Base-by-base conservation (phyloP, 2,329 filamentous ascomycete genomes). In the Microdochium paspali region DNA sequence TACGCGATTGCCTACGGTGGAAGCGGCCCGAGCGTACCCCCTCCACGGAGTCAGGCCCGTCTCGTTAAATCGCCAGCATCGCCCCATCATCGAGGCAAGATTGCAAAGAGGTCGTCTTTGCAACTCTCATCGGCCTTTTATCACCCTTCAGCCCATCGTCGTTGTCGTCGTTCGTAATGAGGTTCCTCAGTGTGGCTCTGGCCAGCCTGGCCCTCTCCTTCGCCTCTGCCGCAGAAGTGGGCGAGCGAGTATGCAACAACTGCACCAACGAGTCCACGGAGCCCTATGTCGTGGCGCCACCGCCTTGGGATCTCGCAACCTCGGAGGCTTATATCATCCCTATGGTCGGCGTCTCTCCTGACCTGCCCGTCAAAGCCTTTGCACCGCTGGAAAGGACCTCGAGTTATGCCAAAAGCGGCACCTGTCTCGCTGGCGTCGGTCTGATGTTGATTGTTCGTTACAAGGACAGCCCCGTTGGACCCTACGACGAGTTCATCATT, bases 401-500 rank as follows among this genome's bases (percentile, higher is more conserved):
- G 31, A 20, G 2, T 10, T 13, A 12, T 21, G 49, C 47, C 45
- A 31, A 26, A 24, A 24, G 46, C 74, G 56, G 53, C 4, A 45
- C 51, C 25, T 50, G 53, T n/a, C 21, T 54, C 9, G 60, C 59
- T 28, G 55, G 59, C 4, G 28, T 60, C 1, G 57, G 57, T 31
- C 56, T 59, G 46, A 57, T 63, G 4, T 59, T 62, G 47, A 51
- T 66, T 20, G 52, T 65, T 2, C 52, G 62, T 15, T 65, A 65
- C 48, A 53, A 51, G 3, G 54, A 60, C 4, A 58, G 55, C 12
- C 61, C 61, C 4, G 58, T 61, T 10, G 62, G 62, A 1, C 50
- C 60, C 2, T 66, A 66, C 31, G 63, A 66, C 46, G 61, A 65
- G 51, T 47, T 65, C 24, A 40, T 59, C 21, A 49, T 64, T 13